Evolutionary conservation across 768 basidiomycete species (phyloP), one percentile per base, ranked within the genome.

Genomic region (Roridomyces roridus): DNA sequence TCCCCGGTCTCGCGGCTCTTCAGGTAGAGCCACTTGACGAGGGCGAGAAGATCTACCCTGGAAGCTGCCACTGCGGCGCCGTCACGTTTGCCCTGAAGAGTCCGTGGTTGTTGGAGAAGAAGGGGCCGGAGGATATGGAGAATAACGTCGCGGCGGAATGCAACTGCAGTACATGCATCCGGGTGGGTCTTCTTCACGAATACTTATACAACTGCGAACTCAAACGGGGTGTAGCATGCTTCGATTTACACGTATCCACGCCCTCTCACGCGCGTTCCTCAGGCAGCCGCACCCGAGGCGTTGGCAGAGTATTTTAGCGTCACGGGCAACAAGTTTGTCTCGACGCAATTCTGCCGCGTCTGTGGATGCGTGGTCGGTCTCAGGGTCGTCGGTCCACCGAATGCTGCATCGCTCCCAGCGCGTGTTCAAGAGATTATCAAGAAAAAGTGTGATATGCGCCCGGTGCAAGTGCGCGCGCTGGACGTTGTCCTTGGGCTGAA

Each of bases 31-130:
- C 48, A n/a, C 37, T 62, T 24, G 37, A 24, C 25, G 47, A 24
- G 37, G 61, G 61, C 3, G 61, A 63, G 46, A 63, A 63, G 45
- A 55, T 63, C 23, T 63, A 63, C 28, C 20, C 51, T 18, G 63
- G 63, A 11, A 57, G 55, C 59, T 64, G 63, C 53, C 63, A 64
- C 45, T 64, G 59, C 49, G 63, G 63, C 21, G 50, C 59, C 10
- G 48, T 64, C 14, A 51, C 55, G 20, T 64, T 61, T 43, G 55
- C 51, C 15, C 47, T 64, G 37, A 57, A 51, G 48, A 55, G 52
- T 35, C 48, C 60, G 11, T 57, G 55, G 60, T 18, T 46, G 18
- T 57, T 58, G 40, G 61, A 63, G 29, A 37, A 24, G 4, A 42
- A 39, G n/a, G 57, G 57, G 26, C 57, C 61, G 23, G 51, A 39